These are phyloP conservation scores for Mortierella sp. DNA, from an alignment of 371 early-diverging fungal species.

Conservation along the genomic window DNA sequence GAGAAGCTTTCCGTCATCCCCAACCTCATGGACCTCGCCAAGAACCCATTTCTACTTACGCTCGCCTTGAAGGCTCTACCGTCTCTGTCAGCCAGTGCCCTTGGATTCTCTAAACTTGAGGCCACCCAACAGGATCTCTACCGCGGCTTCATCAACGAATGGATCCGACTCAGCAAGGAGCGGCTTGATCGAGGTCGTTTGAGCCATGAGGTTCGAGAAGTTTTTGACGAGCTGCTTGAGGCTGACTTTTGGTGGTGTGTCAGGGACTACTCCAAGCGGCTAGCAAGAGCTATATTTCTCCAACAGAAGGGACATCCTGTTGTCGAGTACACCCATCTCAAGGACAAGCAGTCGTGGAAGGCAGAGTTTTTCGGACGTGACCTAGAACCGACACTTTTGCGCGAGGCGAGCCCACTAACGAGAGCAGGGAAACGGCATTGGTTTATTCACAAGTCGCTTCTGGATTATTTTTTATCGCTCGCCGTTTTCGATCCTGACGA, in stretches of 20 bases:
- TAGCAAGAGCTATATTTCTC: not conserved
- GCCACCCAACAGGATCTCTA: not conserved
- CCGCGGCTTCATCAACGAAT: not conserved
- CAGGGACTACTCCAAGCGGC: not conserved
- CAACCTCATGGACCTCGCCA: not conserved
- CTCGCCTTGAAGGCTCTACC: conserved; percentile 1
- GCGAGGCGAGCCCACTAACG: not conserved
- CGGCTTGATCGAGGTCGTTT: not conserved
- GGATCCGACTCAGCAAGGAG: not conserved
- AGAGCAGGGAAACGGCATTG: not conserved
- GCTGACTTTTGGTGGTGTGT: not conserved
- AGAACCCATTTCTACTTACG: conserved; percentile 1
- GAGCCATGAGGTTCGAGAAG: not conserved
- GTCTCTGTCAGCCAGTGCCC: not conserved
- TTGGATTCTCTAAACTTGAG: not conserved
- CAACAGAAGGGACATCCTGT: not conserved
- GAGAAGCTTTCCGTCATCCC: not conserved
- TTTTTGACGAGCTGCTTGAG: not conserved
- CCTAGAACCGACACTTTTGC: not conserved
- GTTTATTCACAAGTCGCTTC: not conserved
- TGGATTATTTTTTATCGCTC: not conserved
- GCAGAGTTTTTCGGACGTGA: not conserved
- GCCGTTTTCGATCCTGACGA: not conserved
- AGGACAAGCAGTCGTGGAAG: not conserved
- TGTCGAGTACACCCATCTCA: not conserved